Conservation (phyloP, 768 basidiomycete species). For the Phaeolepiota aurea region DNA sequence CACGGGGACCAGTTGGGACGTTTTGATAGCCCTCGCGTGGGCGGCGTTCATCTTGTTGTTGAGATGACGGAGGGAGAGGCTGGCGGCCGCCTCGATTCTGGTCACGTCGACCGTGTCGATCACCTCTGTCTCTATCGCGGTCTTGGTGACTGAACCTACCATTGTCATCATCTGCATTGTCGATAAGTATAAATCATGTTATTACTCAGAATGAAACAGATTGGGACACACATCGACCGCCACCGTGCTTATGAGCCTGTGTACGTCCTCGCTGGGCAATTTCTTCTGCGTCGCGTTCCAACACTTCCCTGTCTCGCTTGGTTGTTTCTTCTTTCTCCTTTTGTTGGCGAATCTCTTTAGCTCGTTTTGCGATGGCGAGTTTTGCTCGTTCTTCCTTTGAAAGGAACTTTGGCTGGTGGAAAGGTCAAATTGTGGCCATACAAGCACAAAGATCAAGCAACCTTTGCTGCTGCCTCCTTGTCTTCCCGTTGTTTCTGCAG, state of each 20-base stretch:
- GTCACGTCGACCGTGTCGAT: constrained; percentile 31
- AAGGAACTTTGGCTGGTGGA: constrained; percentile 80
- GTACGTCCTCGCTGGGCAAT: constrained; percentile 44
- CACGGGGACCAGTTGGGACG: constrained; percentile 80
- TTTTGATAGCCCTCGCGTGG: constrained; percentile 48
- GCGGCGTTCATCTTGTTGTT: constrained; percentile 21
- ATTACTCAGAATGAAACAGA: constrained; percentile 7
- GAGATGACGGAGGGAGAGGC: constrained; percentile 23
- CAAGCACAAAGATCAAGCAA: constrained; percentile 17
- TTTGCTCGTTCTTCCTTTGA: constrained; percentile 87
- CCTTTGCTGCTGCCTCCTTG: constrained; percentile 87
- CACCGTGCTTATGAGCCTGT: constrained; percentile 32
- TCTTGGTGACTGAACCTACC: constrained; percentile 40
- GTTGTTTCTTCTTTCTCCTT: constrained; percentile 56
- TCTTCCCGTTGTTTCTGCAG: constrained; percentile 83
- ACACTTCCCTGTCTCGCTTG: constrained; percentile 51
- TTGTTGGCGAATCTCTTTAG: constrained; percentile 72
- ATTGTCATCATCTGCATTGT: constrained; percentile 39
- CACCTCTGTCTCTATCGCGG: constrained; percentile 32
- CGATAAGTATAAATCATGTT: too few species aligned
- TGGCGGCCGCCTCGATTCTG: constrained; percentile 33
- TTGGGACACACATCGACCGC: constrained; percentile 28
- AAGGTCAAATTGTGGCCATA: constrained; percentile 1
- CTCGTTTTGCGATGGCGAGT: constrained; percentile 81
- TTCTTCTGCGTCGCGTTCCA: constrained; percentile 73